phyloP scores from a whole-genome alignment of 2,329 filamentous ascomycete genomes.

The Hypoxylon sp. region DNA sequence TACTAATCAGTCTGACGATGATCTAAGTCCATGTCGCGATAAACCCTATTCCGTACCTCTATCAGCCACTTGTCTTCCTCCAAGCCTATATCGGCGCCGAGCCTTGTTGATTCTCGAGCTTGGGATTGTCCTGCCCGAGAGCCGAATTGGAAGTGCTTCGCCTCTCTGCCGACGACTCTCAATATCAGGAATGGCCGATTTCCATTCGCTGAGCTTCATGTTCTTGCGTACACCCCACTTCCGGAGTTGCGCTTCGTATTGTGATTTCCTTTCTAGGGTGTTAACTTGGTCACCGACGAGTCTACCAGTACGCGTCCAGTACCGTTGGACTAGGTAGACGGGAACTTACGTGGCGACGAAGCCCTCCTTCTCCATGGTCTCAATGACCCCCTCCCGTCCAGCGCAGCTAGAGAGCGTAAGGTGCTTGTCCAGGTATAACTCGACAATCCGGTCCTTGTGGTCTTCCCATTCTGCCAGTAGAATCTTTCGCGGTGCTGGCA shows the following conservation, averaged over 20 bases:
- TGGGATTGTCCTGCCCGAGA: slow-evolving; percentile 1
- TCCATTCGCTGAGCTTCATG: slow-evolving; percentile 1
- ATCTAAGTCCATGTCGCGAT: background rate
- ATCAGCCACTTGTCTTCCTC: background rate
- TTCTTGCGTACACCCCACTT: slow-evolving; percentile 2
- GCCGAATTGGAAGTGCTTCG: background rate
- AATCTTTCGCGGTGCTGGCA: slow-evolving; percentile 4
- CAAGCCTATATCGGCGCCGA: background rate
- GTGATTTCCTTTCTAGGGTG: slow-evolving; percentile 5
- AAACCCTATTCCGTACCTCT: background rate
- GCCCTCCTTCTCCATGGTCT: background rate
- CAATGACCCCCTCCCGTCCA: background rate
- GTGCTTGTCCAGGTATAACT: slow-evolving; percentile 2
- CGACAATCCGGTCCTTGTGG: slow-evolving; percentile 1
- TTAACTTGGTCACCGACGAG: background rate
- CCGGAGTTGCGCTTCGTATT: slow-evolving; percentile 7
- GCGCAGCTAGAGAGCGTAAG: background rate
- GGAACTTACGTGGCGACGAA: background rate
- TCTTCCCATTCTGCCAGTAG: slow-evolving; percentile 1
- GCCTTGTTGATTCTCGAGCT: background rate
- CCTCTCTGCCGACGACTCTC: background rate
- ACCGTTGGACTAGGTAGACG: background rate
- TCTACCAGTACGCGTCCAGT: no score
- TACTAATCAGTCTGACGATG: background rate
- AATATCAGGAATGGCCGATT: background rate